Conservation (phyloP, 202 grass and related monocot species). For the Cymbopogon flexuosus region DNA sequence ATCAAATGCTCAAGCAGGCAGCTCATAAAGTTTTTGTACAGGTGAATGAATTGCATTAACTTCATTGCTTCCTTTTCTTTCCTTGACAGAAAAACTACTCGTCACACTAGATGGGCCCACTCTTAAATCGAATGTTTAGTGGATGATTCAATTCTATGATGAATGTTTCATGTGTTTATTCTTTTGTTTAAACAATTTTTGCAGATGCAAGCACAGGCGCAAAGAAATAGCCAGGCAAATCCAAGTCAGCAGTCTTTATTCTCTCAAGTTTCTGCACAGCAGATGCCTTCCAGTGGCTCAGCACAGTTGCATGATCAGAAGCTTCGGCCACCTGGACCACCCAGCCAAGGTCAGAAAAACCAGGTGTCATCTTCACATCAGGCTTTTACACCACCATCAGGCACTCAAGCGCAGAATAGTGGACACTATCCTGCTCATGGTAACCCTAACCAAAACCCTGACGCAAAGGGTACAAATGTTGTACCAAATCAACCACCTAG, state of each 20-base stretch:
- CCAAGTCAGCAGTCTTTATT: constrained; percentile 62
- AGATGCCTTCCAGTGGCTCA: constrained; percentile 44
- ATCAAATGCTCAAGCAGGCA: constrained; percentile 98
- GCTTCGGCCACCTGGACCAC: constrained; percentile 35
- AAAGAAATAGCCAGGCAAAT: constrained; percentile 56
- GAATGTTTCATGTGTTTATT: constrained; percentile 23
- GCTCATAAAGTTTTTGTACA: constrained; percentile 89
- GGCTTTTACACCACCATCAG: constrained; percentile 31
- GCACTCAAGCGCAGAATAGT: constrained; percentile 30
- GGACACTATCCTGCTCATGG: constrained; percentile 33
- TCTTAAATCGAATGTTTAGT: constrained; percentile 4
- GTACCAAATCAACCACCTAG: constrained; percentile 42
- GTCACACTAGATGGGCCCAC: background rate
- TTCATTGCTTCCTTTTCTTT: background rate
- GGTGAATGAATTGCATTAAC: constrained; percentile 42
- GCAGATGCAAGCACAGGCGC: constrained; percentile 52
- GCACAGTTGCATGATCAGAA: constrained; percentile 48
- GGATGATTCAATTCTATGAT: constrained; percentile 5
- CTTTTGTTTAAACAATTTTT: constrained; percentile 30
- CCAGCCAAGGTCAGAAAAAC: constrained; percentile 49
- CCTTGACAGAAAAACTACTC: constrained; percentile 17
- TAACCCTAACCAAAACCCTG: constrained; percentile 39
- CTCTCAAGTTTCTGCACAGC: constrained; percentile 55
- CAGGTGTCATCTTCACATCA: constrained; percentile 32
- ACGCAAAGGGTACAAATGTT: constrained; percentile 46